Evolutionary conservation across 495 filamentous ascomycete species (phyloP).

Genomic region (Penicillium ucsense): DNA sequence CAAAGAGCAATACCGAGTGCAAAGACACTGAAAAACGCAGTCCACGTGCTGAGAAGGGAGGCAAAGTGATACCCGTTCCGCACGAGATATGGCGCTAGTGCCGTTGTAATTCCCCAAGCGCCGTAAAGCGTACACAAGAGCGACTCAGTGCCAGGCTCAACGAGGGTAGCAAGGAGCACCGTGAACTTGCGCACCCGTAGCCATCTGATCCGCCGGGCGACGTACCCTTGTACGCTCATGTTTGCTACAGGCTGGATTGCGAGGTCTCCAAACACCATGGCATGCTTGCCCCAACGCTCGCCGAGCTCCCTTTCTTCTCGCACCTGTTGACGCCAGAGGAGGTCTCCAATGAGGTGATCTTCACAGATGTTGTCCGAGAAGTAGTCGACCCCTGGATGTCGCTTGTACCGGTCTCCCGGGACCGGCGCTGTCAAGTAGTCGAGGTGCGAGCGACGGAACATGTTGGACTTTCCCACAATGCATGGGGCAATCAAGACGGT

Average conservation of each 20-base stretch:
- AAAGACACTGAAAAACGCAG: slow-evolving; percentile 56
- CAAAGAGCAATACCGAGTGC: slow-evolving; percentile 54
- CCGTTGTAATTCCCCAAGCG: slow-evolving; percentile 64
- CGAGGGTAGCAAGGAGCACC: slow-evolving; percentile 74
- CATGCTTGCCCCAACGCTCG: slow-evolving; percentile 64
- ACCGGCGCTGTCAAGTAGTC: slow-evolving; percentile 59
- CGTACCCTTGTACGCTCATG: slow-evolving; percentile 71
- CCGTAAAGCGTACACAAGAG: slow-evolving; percentile 73
- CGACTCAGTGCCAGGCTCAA: slow-evolving; percentile 94
- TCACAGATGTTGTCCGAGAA: slow-evolving; percentile 97
- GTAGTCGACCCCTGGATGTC: slow-evolving; percentile 67
- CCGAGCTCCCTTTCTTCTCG: slow-evolving; percentile 32
- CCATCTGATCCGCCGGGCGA: slow-evolving; percentile 82
- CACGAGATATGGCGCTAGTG: slow-evolving; percentile 49
- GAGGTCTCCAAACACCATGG: slow-evolving; percentile 71
- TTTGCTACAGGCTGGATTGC: slow-evolving; percentile 81
- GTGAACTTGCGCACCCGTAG: slow-evolving; percentile 91
- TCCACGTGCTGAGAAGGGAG: slow-evolving; percentile 49
- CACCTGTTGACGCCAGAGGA: slow-evolving; percentile 61
- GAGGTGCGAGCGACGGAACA: slow-evolving; percentile 92
- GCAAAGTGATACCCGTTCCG: slow-evolving; percentile 40
- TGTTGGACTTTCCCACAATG: slow-evolving; percentile 93
- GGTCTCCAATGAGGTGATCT: slow-evolving; percentile 89
- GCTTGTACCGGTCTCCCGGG: slow-evolving; percentile 19
- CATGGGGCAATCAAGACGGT: slow-evolving; percentile 84